A percentile compares a stretch with the other conserved stretches of the same genome.
These are phyloP conservation scores for Pugionium dolabratum DNA, from an alignment of 345 rosid species.

Conservation along the genomic window DNA sequence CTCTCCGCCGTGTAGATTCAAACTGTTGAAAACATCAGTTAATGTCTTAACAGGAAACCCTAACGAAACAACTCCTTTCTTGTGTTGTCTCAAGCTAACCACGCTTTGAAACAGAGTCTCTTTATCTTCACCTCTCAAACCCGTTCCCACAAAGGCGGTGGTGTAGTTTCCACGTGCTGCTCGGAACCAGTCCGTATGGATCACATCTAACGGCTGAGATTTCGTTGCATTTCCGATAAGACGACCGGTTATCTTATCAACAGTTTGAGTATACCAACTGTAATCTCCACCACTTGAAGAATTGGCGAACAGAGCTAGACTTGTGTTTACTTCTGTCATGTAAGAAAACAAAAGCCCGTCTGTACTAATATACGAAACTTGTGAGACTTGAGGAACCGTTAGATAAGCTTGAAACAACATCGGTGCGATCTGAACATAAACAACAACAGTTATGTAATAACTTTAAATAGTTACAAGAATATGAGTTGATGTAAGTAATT, in stretches of 20 bases:
- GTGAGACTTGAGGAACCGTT: constrained; percentile 35
- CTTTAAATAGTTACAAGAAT: neutral
- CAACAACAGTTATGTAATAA: constrained; percentile 8
- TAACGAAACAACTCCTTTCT: constrained; percentile 34
- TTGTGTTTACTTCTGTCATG: constrained; percentile 11
- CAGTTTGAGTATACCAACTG: constrained; percentile 38
- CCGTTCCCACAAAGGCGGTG: constrained; percentile 13
- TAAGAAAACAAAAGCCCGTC: constrained; percentile 33
- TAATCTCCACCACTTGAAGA: constrained; percentile 27
- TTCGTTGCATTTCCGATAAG: constrained; percentile 7
- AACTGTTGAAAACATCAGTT: constrained; percentile 7
- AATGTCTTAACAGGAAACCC: constrained; percentile 31
- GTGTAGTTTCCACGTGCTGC: constrained; percentile 7
- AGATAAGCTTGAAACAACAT: constrained; percentile 34
- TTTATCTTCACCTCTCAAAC: constrained; percentile 27
- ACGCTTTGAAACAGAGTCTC: constrained; percentile 17
- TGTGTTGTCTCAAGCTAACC: constrained; percentile 23
- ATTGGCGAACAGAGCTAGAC: constrained; percentile 28
- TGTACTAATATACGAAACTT: constrained; percentile 27
- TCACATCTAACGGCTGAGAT: constrained; percentile 25
- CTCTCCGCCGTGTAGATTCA: constrained; percentile 27
- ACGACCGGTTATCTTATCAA: constrained; percentile 32
- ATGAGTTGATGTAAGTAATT: neutral
- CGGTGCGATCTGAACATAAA: constrained; percentile 26
- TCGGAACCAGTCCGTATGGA: constrained; percentile 25